A percentile compares a stretch with the other conserved stretches of the same genome.
phyloP scores from a whole-genome alignment of 805 yeast species.

The Cyberlindnera americana region DNA sequence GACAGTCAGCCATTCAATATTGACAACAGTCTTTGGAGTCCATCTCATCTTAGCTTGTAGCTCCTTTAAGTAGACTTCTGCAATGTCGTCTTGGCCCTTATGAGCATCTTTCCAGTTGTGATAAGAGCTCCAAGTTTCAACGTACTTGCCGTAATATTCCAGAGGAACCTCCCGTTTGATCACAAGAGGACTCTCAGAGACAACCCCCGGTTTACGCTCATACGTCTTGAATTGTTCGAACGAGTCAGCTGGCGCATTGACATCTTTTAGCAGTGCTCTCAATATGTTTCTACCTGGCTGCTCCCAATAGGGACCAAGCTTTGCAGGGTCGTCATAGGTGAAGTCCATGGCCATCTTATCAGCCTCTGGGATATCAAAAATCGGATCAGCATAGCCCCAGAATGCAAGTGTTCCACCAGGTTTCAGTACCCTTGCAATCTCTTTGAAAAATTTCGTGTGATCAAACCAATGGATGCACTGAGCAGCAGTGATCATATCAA shows the following conservation, averaged over 20 bases:
- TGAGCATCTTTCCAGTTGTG: slow-evolving; percentile 47
- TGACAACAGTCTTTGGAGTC: slow-evolving; percentile 38
- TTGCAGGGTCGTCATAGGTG: slow-evolving; percentile 44
- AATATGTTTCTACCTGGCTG: slow-evolving; percentile 71
- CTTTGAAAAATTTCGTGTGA: slow-evolving; percentile 48
- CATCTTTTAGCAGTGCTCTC: slow-evolving; percentile 39
- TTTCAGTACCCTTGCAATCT: slow-evolving; percentile 46
- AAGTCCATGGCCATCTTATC: slow-evolving; percentile 51
- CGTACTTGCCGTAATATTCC: slow-evolving; percentile 45
- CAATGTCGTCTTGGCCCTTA: slow-evolving; percentile 31
- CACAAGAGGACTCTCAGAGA: slow-evolving; percentile 24
- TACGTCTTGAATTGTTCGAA: slow-evolving; percentile 39
- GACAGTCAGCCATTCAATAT: slow-evolving; percentile 48
- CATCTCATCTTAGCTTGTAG: slow-evolving; percentile 44
- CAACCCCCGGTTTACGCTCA: slow-evolving; percentile 15
- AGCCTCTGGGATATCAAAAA: slow-evolving; percentile 51
- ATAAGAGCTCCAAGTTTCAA: slow-evolving; percentile 69
- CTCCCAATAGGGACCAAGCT: slow-evolving; percentile 76
- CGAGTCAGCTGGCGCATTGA: slow-evolving; percentile 38
- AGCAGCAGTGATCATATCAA: slow-evolving; percentile 73
- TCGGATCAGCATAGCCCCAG: slow-evolving; percentile 79
- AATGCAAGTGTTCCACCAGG: slow-evolving; percentile 66
- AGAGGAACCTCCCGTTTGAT: slow-evolving; percentile 41
- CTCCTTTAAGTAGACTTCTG: slow-evolving; percentile 32
- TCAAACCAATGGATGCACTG: slow-evolving; percentile 88